These are phyloP conservation scores for Sophora flavescens DNA, from an alignment of 306 rosid genomes.

Conservation along the genomic window DNA sequence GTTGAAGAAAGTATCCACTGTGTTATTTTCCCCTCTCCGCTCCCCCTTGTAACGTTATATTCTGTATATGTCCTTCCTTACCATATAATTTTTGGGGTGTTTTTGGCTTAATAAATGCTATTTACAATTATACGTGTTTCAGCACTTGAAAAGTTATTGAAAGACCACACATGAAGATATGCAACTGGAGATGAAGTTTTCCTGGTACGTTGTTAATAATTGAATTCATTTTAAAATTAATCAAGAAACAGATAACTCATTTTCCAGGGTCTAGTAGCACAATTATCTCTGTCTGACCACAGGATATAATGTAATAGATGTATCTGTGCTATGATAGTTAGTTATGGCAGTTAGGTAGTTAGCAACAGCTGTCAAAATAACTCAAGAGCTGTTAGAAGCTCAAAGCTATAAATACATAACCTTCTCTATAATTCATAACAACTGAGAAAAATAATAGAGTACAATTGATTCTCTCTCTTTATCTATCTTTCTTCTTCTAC, in stretches of 20 bases:
- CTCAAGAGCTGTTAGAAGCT: too few species aligned
- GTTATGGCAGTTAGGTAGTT: too few species aligned
- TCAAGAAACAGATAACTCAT: neutral
- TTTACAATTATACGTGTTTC: constrained; percentile 33
- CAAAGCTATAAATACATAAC: too few species aligned
- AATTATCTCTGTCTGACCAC: neutral
- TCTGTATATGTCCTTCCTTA: constrained; percentile 10
- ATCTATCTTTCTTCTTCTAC: too few species aligned
- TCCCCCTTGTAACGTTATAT: neutral
- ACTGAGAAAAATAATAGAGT: too few species aligned
- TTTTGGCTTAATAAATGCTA: constrained; percentile 27
- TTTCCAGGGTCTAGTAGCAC: constrained; percentile 15
- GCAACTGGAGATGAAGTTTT: constrained; percentile 61
- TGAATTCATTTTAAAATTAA: constrained; percentile 34
- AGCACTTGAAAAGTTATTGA: constrained; percentile 61
- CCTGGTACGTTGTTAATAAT: constrained; percentile 42
- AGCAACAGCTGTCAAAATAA: too few species aligned
- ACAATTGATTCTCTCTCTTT: too few species aligned
- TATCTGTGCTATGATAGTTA: constrained; percentile 22
- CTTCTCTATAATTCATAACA: too few species aligned
- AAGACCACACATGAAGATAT: constrained; percentile 54
- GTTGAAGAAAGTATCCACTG: constrained; percentile 32
- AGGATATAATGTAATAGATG: constrained; percentile 9
- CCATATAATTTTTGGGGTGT: constrained; percentile 24
- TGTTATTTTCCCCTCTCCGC: neutral